Evolutionary conservation across 2,329 filamentous ascomycete genomes (phyloP).

Genomic region (Cladophialophora bantiana): DNA sequence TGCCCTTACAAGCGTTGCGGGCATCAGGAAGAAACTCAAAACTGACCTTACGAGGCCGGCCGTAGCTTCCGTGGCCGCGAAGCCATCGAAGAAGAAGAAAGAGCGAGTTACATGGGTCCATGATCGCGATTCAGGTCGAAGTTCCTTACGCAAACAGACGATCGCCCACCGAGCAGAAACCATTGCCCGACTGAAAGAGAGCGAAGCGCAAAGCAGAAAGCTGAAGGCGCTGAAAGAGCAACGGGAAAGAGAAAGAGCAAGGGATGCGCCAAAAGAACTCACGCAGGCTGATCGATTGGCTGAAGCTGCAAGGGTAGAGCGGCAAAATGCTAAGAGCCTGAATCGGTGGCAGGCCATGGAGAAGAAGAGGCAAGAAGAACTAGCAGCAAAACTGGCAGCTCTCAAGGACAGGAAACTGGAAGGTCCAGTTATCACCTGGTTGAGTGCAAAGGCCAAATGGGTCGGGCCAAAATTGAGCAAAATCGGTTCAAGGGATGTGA

Average conservation of each 20-base stretch:
- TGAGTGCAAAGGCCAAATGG: conserved; percentile 90
- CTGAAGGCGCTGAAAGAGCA: conserved; percentile 65
- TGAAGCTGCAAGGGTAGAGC: conserved; percentile 83
- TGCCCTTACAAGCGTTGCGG: conserved; percentile 67
- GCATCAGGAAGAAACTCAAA: conserved; percentile 73
- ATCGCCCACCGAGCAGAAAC: conserved; percentile 69
- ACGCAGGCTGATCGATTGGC: conserved; percentile 85
- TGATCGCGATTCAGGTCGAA: conserved; percentile 65
- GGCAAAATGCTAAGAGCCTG: conserved; percentile 84
- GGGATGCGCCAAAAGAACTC: conserved; percentile 78
- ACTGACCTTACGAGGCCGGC: conserved; percentile 59
- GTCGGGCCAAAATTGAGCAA: conserved; percentile 67
- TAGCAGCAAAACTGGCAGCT: conserved; percentile 82
- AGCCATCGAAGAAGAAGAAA: conserved; percentile 72
- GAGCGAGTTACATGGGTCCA: conserved; percentile 75
- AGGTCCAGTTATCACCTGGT: conserved; percentile 88
- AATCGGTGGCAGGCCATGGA: conserved; percentile 95
- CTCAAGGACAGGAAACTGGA: conserved; percentile 85
- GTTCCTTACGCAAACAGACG: conserved; percentile 68
- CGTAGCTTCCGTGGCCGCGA: conserved; percentile 45
- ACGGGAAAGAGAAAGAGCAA: conserved; percentile 69
- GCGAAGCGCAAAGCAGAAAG: conserved; percentile 56
- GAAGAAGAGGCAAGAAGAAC: conserved; percentile 83
- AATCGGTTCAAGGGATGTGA: conserved; percentile 30
- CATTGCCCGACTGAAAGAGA: conserved; percentile 57